These are phyloP conservation scores for Lomentospora prolificans DNA, from an alignment of 2,329 filamentous ascomycete species.

Conservation along the genomic window DNA sequence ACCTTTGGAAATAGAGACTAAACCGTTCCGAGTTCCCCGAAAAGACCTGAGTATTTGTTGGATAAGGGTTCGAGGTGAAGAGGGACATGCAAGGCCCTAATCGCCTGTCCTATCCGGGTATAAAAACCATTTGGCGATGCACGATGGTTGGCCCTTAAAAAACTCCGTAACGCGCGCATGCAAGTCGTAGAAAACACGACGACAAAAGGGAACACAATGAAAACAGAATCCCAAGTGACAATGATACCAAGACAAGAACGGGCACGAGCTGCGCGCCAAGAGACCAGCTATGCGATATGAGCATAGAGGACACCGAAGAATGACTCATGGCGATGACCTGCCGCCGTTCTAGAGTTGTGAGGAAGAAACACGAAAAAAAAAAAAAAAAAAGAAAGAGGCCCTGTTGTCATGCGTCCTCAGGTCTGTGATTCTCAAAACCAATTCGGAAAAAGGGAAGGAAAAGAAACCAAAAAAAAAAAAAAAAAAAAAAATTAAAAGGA, in stretches of 20 bases:
- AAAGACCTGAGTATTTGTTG: neutral
- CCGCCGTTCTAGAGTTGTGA: too few relatives aligned
- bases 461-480: neutral
- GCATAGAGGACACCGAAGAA: neutral
- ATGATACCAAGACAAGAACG: neutral
- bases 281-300: neutral
- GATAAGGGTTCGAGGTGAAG: neutral
- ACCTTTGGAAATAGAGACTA: neutral
- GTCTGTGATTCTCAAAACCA: too few relatives aligned
- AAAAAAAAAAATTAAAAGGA: neutral
- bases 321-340: too few relatives aligned
- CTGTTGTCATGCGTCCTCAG: too few relatives aligned
- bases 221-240: too few relatives aligned
- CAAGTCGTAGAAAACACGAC: neutral
- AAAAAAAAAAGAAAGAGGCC: too few relatives aligned
- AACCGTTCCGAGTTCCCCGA: neutral
- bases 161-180: neutral
- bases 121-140: neutral
- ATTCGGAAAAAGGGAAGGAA: neutral
- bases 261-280: slow-evolving; percentile 4
- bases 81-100: neutral
- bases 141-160: neutral
- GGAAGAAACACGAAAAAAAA: too few relatives aligned
- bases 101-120: neutral
- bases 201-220: too few relatives aligned